A percentile compares a stretch with the other conserved stretches of the same genome.
Evolutionary conservation across 345 rosid genomes (phyloP).

Genomic region (Salix caprea): DNA sequence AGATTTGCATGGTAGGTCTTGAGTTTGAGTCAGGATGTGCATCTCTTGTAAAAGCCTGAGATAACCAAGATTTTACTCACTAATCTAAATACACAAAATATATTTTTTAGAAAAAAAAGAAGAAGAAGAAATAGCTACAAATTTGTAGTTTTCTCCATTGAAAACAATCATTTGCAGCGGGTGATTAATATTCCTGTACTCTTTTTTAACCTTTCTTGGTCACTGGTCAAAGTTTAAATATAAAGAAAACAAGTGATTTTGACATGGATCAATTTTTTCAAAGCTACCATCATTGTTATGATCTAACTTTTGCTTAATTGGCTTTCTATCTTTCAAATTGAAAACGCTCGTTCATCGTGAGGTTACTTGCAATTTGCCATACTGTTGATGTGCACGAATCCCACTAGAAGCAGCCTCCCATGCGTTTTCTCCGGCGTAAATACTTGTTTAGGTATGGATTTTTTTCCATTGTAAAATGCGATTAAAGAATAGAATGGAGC

Average conservation of each 20-base stretch:
- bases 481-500: too few relatives aligned
- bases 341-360: background rate
- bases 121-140: too few relatives aligned
- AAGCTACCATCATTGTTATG: background rate
- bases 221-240: background rate
- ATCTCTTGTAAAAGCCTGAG: fast-evolving
- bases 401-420: background rate
- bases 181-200: background rate
- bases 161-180: background rate
- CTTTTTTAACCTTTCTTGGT: background rate
- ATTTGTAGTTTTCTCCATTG: too few relatives aligned
- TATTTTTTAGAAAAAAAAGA: too few relatives aligned
- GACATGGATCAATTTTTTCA: background rate
- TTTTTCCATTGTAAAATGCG: too few relatives aligned
- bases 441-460: too few relatives aligned
- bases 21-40: fast-evolving
- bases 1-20: fast-evolving
- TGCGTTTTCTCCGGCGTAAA: too few relatives aligned
- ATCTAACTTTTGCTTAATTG: background rate
- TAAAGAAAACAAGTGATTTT: background rate
- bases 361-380: background rate
- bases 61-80: fast-evolving
- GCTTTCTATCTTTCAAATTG: background rate
- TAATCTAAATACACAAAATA: too few relatives aligned
- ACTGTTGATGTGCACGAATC: too few relatives aligned